Evolutionary conservation across 805 yeast species (phyloP).

Genomic region (Allodekkera sacchari): DNA sequence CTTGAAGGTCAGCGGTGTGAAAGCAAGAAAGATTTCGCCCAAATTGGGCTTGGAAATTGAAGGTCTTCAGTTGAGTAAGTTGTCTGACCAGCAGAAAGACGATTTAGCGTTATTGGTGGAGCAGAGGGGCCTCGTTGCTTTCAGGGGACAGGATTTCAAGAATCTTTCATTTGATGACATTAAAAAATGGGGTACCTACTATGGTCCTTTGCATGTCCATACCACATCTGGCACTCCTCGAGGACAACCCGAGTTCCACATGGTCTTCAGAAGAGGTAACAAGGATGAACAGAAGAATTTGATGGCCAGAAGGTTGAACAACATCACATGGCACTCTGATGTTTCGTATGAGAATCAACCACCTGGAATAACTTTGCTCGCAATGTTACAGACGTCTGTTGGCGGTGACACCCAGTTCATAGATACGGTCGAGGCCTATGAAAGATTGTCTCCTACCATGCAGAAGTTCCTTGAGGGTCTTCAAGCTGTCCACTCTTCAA

Average conservation of each 20-base stretch:
- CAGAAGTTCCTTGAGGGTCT: conserved; percentile 50
- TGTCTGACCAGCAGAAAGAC: conserved; percentile 48
- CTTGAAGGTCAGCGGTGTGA: conserved; percentile 25
- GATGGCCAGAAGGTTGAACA: conserved; percentile 28
- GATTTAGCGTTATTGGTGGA: conserved; percentile 65
- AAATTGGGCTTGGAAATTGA: conserved; percentile 59
- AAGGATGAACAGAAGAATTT: conserved; percentile 29
- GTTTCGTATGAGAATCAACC: conserved; percentile 68
- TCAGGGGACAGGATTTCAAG: conserved; percentile 60
- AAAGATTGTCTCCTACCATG: conserved; percentile 59
- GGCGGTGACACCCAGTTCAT: conserved; percentile 82
- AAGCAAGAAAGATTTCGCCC: conserved; percentile 45
- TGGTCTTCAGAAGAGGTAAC: conserved; percentile 46
- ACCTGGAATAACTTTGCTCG: conserved; percentile 62
- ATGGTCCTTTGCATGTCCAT: conserved; percentile 66
- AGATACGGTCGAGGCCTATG: conserved; percentile 64
- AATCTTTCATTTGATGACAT: conserved; percentile 40
- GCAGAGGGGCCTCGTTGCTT: conserved; percentile 60
- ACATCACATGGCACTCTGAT: conserved; percentile 61
- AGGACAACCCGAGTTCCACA: conserved; percentile 50
- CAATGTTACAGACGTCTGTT: conserved; percentile 41
- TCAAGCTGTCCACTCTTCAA: conserved; percentile 62
- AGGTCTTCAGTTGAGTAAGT: conserved; percentile 50
- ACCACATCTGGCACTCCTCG: conserved; percentile 68
- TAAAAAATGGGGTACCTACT: conserved; percentile 49